Percentiles rank a stretch among this genome's conserved stretches.
These are phyloP conservation scores for Solanum hybrid DNA, from an alignment of 305 asterid genomes.

Conservation along the genomic window DNA sequence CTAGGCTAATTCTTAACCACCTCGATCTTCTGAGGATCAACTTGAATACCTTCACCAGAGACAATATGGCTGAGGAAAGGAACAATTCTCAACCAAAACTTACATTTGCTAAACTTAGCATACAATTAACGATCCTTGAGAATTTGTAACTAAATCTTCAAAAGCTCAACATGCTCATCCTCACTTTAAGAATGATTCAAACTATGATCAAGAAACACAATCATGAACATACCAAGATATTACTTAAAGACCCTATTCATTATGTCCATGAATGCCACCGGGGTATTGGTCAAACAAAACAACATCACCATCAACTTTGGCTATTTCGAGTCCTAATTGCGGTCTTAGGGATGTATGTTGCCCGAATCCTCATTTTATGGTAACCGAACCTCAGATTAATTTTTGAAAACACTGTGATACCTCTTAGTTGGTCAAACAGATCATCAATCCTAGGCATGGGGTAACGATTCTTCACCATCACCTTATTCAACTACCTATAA, in stretches of 20 bases:
- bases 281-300: too few relatives aligned
- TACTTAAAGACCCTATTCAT: not conserved
- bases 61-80: not conserved
- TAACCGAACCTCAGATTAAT: too few relatives aligned
- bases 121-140: not conserved
- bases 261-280: not conserved
- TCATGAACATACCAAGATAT: not conserved
- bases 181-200: not conserved
- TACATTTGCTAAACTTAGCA: too few relatives aligned
- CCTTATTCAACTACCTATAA: too few relatives aligned
- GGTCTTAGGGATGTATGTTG: too few relatives aligned
- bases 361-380: too few relatives aligned
- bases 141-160: not conserved
- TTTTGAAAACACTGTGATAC: too few relatives aligned
- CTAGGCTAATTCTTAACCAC: not conserved
- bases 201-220: not conserved
- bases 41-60: not conserved
- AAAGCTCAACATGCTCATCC: not conserved
- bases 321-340: too few relatives aligned
- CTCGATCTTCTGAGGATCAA: not conserved
- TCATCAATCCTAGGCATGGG: too few relatives aligned
- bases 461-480: too few relatives aligned
- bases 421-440: too few relatives aligned
- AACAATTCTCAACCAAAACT: not conserved
- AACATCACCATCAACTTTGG: too few relatives aligned